These are phyloP conservation scores for Acanthamoeba rhysodes DNA, from an alignment of 208 protist genomes.

Conservation along the genomic window DNA sequence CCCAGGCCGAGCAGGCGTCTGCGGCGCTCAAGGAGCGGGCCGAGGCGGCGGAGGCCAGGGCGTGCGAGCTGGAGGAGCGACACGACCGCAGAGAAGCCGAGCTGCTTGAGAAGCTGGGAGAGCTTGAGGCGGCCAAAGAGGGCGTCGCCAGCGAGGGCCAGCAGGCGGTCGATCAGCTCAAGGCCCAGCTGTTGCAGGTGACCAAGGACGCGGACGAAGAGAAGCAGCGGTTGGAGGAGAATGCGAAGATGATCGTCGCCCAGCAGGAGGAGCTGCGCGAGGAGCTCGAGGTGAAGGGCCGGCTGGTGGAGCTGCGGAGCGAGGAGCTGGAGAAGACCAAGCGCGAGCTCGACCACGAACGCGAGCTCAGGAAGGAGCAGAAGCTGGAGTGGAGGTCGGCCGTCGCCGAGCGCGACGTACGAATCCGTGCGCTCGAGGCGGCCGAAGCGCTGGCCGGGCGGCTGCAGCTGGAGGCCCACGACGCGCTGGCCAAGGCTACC, in stretches of 20 bases:
- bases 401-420: not conserved
- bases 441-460: not conserved
- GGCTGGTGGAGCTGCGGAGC: not conserved
- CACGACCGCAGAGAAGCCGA: not conserved
- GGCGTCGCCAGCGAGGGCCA: not conserved
- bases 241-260: not conserved
- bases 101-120: not conserved
- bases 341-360: not conserved
- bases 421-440: not conserved
- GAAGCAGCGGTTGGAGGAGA: not conserved
- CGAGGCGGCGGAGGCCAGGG: not conserved
- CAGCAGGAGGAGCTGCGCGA: not conserved
- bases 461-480: not conserved
- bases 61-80: not conserved
- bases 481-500: not conserved
- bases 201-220: not conserved
- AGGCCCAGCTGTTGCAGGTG: not conserved
- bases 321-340: not conserved
- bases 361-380: conserved; percentile 15
- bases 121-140: not conserved
- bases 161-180: conserved; percentile 16
- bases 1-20: not conserved
- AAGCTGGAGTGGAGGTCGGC: not conserved
- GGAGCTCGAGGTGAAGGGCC: conserved; percentile 36
- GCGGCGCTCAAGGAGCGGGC: conserved; percentile 14